Percentiles rank a stretch among this genome's conserved stretches.
Evolutionary conservation across 1,284 basidiomycete genomes (phyloP).

Genomic region (Malassezia brasiliensis): DNA sequence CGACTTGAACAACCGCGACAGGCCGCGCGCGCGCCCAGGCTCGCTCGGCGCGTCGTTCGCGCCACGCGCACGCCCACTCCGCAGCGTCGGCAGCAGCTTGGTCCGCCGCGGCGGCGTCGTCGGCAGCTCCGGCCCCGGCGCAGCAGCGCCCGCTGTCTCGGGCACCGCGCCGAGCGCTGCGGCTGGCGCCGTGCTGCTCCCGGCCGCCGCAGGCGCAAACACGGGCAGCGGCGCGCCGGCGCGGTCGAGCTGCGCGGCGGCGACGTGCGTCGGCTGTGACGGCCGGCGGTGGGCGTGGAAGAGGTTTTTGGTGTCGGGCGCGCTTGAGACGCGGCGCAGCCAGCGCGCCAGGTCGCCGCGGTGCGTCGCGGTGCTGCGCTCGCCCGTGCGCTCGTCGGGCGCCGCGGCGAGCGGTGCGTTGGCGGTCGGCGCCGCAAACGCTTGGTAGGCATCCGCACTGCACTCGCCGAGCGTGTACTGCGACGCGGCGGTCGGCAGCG

Average conservation of each 20-base stretch:
- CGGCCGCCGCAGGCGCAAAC: neutral
- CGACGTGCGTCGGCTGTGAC: neutral
- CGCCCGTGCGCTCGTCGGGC: neutral
- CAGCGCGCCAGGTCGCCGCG: conserved; percentile 2
- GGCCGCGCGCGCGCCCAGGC: conserved; percentile 1
- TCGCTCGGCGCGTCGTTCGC: neutral
- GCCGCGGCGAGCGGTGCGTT: neutral
- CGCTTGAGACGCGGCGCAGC: conserved; percentile 82
- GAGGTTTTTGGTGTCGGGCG: conserved; percentile 86
- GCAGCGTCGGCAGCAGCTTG: conserved; percentile 6
- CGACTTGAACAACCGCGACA: conserved; percentile 16
- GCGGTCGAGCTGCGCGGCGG: conserved; percentile 27
- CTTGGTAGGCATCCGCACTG: neutral
- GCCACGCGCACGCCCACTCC: neutral
- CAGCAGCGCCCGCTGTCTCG: neutral
- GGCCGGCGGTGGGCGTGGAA: conserved; percentile 51
- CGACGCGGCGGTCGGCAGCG: neutral
- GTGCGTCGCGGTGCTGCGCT: neutral
- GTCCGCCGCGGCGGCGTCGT: conserved; percentile 3
- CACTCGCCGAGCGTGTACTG: neutral
- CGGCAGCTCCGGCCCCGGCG: neutral
- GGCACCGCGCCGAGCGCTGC: neutral
- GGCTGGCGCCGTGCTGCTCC: neutral
- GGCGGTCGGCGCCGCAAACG: neutral
- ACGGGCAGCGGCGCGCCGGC: conserved; percentile 5